phyloP scores from a whole-genome alignment of 768 basidiomycete species.

The Boletellus emodensis region DNA sequence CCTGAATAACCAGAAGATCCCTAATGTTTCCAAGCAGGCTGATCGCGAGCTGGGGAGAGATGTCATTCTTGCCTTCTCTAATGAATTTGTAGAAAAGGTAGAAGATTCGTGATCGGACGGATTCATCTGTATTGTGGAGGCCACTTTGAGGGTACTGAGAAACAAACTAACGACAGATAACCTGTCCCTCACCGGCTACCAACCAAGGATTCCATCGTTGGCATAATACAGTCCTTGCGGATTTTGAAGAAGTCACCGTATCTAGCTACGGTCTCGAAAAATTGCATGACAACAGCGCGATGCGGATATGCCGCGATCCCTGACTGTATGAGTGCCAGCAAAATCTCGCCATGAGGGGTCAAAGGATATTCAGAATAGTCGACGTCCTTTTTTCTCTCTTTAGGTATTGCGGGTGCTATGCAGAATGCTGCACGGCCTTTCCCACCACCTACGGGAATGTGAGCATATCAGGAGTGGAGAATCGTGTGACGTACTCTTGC shows the following conservation, averaged over 20 bases:
- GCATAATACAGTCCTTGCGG: conserved; percentile 82
- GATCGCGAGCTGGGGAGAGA: conserved; percentile 66
- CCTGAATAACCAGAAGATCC: conserved; percentile 74
- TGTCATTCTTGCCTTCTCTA: conserved; percentile 73
- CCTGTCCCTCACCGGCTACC: conserved; percentile 59
- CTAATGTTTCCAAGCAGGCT: conserved; percentile 69
- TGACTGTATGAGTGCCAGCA: conserved; percentile 78
- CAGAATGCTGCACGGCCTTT: conserved; percentile 88
- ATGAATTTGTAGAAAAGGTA: conserved; percentile 95
- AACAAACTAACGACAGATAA: neutral
- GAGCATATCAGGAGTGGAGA: neutral
- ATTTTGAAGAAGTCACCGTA: conserved; percentile 98
- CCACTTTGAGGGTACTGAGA: conserved; percentile 50
- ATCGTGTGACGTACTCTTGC: conserved; percentile 60
- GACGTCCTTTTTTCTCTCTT: conserved; percentile 59
- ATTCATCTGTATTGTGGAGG: conserved; percentile 70
- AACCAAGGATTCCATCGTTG: conserved; percentile 85
- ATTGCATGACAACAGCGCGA: conserved; percentile 79
- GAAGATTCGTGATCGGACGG: conserved; percentile 73
- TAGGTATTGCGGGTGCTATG: conserved; percentile 63
- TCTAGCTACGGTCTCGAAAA: conserved; percentile 88
- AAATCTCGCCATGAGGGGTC: conserved; percentile 86
- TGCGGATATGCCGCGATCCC: conserved; percentile 81
- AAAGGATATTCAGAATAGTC: conserved; percentile 81
- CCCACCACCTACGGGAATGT: conserved; percentile 49